phyloP scores from a whole-genome alignment of 2,329 filamentous ascomycete species.

The Aspergillus novoparasiticus region DNA sequence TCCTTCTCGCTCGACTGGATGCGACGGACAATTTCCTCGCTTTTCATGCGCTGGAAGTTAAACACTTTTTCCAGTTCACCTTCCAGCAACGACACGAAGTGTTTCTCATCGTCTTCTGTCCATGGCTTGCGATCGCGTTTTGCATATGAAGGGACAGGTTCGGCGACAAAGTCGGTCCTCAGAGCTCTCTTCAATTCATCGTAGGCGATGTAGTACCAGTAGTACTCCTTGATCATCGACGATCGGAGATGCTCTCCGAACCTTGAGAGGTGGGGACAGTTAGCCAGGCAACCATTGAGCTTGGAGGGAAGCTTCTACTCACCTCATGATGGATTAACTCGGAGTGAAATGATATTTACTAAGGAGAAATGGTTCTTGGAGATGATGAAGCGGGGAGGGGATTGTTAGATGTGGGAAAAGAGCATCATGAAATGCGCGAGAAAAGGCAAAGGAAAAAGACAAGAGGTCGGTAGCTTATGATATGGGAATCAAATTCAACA shows the following conservation, averaged over 20 bases:
- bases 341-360: not conserved
- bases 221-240: slow-evolving; percentile 94
- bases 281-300: slow-evolving; percentile 13
- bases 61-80: slow-evolving; percentile 95
- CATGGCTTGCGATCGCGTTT: slow-evolving; percentile 66
- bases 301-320: slow-evolving; percentile 6
- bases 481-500: not conserved
- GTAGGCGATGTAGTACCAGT: slow-evolving; percentile 98
- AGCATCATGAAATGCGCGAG: slow-evolving; percentile 1
- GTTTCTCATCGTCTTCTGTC: slow-evolving; percentile 88
- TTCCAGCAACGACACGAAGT: slow-evolving; percentile 85
- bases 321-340: slow-evolving; percentile 24
- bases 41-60: slow-evolving; percentile 96
- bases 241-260: slow-evolving; percentile 97
- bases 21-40: slow-evolving; percentile 88
- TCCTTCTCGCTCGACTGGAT: slow-evolving; percentile 88
- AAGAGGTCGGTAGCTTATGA: not conserved
- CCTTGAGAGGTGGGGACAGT: slow-evolving; percentile 43
- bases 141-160: slow-evolving; percentile 49
- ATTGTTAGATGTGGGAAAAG: not conserved
- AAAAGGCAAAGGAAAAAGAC: not conserved
- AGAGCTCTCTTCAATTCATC: slow-evolving; percentile 88
- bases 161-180: slow-evolving; percentile 68
- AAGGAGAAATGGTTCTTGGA: not conserved
- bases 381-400: not conserved